Base-by-base conservation (phyloP, 2,329 filamentous ascomycete genomes). In the Aspergillus quadricinctus region DNA sequence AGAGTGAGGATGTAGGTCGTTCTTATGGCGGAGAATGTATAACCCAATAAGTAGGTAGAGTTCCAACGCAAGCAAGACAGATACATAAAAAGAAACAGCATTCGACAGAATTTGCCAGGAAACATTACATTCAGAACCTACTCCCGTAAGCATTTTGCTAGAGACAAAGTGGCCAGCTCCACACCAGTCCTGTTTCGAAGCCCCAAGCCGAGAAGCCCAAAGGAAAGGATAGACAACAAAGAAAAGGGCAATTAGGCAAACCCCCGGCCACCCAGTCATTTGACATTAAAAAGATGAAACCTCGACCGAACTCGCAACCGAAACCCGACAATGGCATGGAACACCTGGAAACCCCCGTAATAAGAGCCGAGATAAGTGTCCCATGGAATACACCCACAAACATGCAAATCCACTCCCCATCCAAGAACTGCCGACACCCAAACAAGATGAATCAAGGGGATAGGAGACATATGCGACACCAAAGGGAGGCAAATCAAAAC, bases 291-390 rank as follows among this genome's bases (percentile, higher is more conserved):
- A 59, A 53, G 49, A 56, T 28, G 49, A 52, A 56, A 50, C 52
- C 58, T 56, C 53, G 50, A 49, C 61, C 59, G 54, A 58, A 61
- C 50, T 59, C 56, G 49, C 48, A 62, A 49, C 58, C 64, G 52
- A 58, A 60, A 53, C 49, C 43, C 43, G 45, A 60, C 46, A 56
- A 65, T 53, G 54, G 37, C 50, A 37, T 58, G 29, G 40, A 54
- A 64, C 61, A 64, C 57, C 58, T 54, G 56, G 62, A 59, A 57
- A 49, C 55, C 61, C 60, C 61, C 56, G 35, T 48, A 51, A 57
- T 52, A 53, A 60, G 55, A 46, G 43, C 43, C 48, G 51, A 57
- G 52, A 64, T 60, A 64, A 52, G 51, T 63, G 54, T 53, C 55
- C 54, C 56, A 56, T 63, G 54, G 55, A 57, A 57, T 58, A 58